Evolutionary conservation across 805 yeast genomes (phyloP).

Genomic region (Spathaspora arborariae): DNA sequence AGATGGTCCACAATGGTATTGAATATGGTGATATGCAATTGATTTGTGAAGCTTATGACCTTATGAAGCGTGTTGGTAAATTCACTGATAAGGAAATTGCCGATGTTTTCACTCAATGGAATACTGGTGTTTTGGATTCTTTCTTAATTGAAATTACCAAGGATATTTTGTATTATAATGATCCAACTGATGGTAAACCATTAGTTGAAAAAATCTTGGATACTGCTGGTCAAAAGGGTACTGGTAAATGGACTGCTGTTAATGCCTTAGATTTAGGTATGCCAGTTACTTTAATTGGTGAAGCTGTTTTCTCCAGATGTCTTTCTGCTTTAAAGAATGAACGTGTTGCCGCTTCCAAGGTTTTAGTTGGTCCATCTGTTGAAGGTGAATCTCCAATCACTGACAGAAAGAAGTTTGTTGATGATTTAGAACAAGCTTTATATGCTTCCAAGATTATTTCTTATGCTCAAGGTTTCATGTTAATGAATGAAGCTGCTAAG

Average conservation of each 20-base stretch:
- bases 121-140: constrained; percentile 95
- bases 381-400: constrained; percentile 57
- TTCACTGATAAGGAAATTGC: constrained; percentile 89
- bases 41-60: constrained; percentile 96
- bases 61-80: constrained; percentile 91
- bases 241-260: constrained; percentile 99
- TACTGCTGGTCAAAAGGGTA: constrained; percentile 98
- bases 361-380: constrained; percentile 74
- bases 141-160: constrained; percentile 96
- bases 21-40: constrained; percentile 99
- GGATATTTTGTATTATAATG: constrained; percentile 87
- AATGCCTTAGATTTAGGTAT: constrained; percentile 96
- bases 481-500: constrained; percentile 96
- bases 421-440: constrained; percentile 94
- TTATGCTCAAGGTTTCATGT: constrained; percentile 99
- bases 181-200: constrained; percentile 82
- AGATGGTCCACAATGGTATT: constrained; percentile 99
- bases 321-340: constrained; percentile 88
- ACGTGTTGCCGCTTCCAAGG: constrained; percentile 79
- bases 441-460: constrained; percentile 98
- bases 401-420: constrained; percentile 81
- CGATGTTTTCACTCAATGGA: constrained; percentile 89
- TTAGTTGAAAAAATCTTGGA: constrained; percentile 95
- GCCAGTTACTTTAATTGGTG: constrained; percentile 98
- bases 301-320: constrained; percentile 97